A percentile compares a stretch with the other conserved stretches of the same genome.
These are phyloP conservation scores for Magnusiomyces sp. DNA, from an alignment of 1,139 yeast genomes.

Conservation along the genomic window DNA sequence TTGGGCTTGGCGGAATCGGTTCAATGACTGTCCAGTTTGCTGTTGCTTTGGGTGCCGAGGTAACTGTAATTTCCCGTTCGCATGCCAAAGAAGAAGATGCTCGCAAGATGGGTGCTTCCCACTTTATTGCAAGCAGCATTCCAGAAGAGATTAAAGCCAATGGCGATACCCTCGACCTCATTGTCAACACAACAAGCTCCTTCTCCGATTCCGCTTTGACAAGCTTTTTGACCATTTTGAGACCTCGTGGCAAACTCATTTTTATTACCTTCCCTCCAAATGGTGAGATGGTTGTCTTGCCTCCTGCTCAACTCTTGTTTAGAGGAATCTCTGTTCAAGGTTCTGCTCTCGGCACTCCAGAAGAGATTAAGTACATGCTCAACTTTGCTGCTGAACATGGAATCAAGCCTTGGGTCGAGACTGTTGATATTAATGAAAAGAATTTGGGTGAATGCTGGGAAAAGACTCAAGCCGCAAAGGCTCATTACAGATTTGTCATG, in stretches of 20 bases:
- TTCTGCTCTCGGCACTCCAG: constrained; percentile 12
- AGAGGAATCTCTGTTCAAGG: neutral
- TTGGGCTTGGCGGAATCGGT: constrained; percentile 52
- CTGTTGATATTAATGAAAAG: constrained; percentile 43
- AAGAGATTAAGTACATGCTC: constrained; percentile 47
- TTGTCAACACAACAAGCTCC: constrained; percentile 37
- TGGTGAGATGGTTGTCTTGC: neutral
- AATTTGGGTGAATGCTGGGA: neutral
- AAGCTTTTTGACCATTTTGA: neutral
- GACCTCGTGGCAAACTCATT: neutral
- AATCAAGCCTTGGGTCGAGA: constrained; percentile 52
- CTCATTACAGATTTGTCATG: constrained; percentile 49
- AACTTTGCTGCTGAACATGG: constrained; percentile 43
- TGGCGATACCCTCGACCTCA: constrained; percentile 38
- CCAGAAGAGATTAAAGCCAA: constrained; percentile 21
- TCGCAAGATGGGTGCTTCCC: constrained; percentile 38
- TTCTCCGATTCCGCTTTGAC: neutral
- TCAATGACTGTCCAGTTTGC: constrained; percentile 48
- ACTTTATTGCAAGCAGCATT: constrained; percentile 37
- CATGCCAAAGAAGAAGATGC: constrained; percentile 40
- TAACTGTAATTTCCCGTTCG: constrained; percentile 41
- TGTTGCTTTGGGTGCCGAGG: constrained; percentile 46
- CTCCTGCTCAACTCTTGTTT: neutral
- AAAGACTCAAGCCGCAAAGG: neutral
- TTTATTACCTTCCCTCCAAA: constrained; percentile 1